Base-by-base conservation (phyloP, 768 basidiomycete species). In the Cystobasidium ongulense region DNA sequence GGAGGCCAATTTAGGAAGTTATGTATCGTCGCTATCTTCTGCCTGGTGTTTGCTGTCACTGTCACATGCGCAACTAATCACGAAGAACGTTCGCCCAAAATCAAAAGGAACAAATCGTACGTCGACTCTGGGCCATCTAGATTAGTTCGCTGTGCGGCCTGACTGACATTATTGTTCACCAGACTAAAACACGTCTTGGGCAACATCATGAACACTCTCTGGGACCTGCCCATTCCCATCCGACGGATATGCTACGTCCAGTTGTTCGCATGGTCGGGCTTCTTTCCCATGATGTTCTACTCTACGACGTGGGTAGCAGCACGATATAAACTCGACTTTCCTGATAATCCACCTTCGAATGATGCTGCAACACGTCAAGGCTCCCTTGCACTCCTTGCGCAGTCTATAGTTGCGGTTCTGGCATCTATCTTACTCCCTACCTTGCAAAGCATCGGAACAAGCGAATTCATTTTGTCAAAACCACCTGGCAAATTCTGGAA, bases 1-100 rank as follows among this genome's bases (percentile, higher is more conserved):
- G 94, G 93, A 59, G 87, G 86, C 41, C 95, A 99, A 80, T 99
- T 99, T 83, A 87, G 95, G 77, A 97, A 95, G 80, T 92, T 99
- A 80, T 97, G 93, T 78, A 84, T 97, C 57, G 83, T 97, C 75
- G 89, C 88, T 78, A 88, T 94, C 68, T 76, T 88, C 54, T 86
- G 93, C 46, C 87, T 98, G 8, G 86, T 89, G 2, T 75, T 83
- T 64, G 93, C 92, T 0, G 91, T 98, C 31, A 88, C 87, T 85
- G 86, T 92, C 50, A 98, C 96, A 1, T 97, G 93, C 79, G 86
- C 85, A 80, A 90, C 83, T 52, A 91, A 93, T 74, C 86, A 89
- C 77, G 95, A 84, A 76, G 78, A 80, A 23, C 77, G 86, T 63
- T 86, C 87, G 29, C 65, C 53, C n/a, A 61, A 50, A 64, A 50